These are phyloP conservation scores for Berkeleyomyces basicola DNA, from an alignment of 2,329 filamentous ascomycete species.

Conservation along the genomic window DNA sequence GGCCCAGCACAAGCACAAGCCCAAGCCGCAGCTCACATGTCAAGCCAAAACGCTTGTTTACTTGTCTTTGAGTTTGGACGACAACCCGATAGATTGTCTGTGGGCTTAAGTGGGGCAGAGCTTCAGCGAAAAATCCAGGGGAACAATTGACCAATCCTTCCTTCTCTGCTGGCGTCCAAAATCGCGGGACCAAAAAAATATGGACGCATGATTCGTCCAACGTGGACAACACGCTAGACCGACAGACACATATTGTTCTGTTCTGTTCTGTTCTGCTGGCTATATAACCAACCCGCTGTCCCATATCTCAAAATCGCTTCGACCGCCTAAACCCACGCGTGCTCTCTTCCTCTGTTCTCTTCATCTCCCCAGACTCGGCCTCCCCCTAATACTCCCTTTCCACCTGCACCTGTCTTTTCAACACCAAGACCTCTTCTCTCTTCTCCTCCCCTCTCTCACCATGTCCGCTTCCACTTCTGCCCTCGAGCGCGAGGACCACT, in stretches of 20 bases:
- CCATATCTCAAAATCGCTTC: too few relatives aligned
- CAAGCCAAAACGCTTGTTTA: background rate
- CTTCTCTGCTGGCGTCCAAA: background rate
- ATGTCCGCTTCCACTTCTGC: conserved; percentile 13
- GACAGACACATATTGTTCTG: background rate
- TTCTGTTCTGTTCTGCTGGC: background rate
- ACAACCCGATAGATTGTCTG: too few relatives aligned
- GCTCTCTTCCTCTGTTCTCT: too few relatives aligned
- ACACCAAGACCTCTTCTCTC: background rate
- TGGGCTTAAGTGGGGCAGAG: background rate
- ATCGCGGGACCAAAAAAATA: background rate
- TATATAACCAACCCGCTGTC: too few relatives aligned
- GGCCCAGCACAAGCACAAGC: too few relatives aligned
- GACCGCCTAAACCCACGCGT: too few relatives aligned
- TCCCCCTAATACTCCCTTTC: background rate
- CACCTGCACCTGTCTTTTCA: background rate
- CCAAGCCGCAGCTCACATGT: background rate
- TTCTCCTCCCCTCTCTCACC: background rate
- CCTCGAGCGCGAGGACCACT: conserved; percentile 66
- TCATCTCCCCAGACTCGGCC: background rate
- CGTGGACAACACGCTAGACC: background rate
- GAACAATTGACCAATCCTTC: background rate
- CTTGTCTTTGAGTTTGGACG: background rate
- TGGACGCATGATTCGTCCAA: background rate
- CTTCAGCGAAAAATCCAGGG: conserved; percentile 4